Evolutionary conservation across 495 filamentous ascomycete species (phyloP), one percentile per base, ranked within the genome.

Genomic region (Physcia stellaris): DNA sequence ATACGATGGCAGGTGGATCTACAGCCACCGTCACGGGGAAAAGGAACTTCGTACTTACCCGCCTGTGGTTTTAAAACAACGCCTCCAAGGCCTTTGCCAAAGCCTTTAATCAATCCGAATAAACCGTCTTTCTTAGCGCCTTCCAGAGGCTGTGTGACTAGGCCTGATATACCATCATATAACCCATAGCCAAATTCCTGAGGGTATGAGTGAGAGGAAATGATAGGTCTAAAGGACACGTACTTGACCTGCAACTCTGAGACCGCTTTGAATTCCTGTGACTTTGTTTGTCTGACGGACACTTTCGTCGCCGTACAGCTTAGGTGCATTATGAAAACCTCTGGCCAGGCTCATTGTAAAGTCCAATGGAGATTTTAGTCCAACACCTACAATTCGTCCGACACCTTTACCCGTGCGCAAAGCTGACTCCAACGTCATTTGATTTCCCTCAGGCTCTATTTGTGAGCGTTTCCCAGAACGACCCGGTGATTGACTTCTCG

Each of bases 271-370:
- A 16, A 86, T 55, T 39, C 73, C 74, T 0, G 77, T 82, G 0
- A 94, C 79, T 40, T 78, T 83, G 32, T 81, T 75, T 0, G 63
- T 60, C 11, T 71, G 68, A 11, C 74, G 68, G 3, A 93, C 77
- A 32, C 70, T 85, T 4, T 76, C 68, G 45, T 86, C 83, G 29
- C 83, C 75, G 42, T 88, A 90, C 1, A 92, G 55, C 39, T 72
- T 79, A 0, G 85, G 83, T 1, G 74, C 75, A 50, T 92, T 93
- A 54, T 92, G 81, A 46, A 93, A 92, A 6, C 86, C 86, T 55
- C 78, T 81, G 0, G 86, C 75, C 2, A 93, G 51, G 11, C 75
- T 78, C 28, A 92, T 61, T 10, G 82, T 77, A 40, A 90, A 73
- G 44, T 92, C 84, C 60, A 86, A 78, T 0, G 85, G 85, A 1